Evolutionary conservation across 2,329 filamentous ascomycete species (phyloP), one percentile per base, ranked within the genome.

Genomic region (Lomentospora prolificans): DNA sequence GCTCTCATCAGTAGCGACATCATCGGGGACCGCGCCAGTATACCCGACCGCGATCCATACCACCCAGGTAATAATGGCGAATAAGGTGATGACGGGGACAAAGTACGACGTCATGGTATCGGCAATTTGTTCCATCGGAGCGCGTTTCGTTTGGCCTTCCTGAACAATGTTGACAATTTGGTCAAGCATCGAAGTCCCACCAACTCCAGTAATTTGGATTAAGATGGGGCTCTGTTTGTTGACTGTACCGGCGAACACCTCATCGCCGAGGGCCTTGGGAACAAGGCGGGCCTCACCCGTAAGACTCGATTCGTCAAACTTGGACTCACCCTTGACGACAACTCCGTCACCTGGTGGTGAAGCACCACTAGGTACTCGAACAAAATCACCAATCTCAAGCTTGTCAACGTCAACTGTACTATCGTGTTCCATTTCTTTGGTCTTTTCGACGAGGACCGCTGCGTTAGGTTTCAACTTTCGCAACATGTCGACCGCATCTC

Each of bases 291-390:
- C 87, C 69, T 91, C 87, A 54, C 87, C 87, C 1, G 92, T 96
- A 58, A 97, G 75, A 59, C 90, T 95, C 9, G 90, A 91, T 67
- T 97, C 92, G 64, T 96, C 90, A 64, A 96, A 96, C 52, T 75
- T 78, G 48, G 81, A 82, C 52, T 82, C 76, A 3, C 81, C 84
- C 58, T 78, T 68, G 59, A 82, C 71, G 60, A 95, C 61, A 58
- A 77, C 68, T 6, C 91, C 91, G 65, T 96, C 92, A 4, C 86
- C 89, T 0, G 92, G 88, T 0, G 92, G 92, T 0, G 90, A 95
- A 1, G 82, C 79, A 2, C 92, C 92, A 58, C 91, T 83, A 2
- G 84, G 80, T 2, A 97, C 80, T 53, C 84, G 81, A 46, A 96
- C 87, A 0, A 78, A 69, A 62, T 94, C 89, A 1, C 86, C 87